Evolutionary conservation across 306 rosid genomes (phyloP), one percentile per base, ranked within the genome.

Genomic region (Gillenia trifoliata): DNA sequence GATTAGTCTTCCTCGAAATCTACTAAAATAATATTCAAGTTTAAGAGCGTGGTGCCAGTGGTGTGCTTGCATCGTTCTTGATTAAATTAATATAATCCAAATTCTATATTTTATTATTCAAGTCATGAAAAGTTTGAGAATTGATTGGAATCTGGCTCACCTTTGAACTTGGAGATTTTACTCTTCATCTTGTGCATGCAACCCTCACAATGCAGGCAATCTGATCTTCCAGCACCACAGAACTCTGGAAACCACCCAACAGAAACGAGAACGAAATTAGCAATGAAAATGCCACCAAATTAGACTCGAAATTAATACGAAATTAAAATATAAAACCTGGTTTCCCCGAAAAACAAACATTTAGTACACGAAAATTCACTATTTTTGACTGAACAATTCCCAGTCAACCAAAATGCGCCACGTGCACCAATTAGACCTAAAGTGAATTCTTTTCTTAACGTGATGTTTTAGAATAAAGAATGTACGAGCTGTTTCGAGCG

Each of bases 181-280:
- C 67, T 89, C 25, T 77, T 81, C 74, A 94, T 89, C 82, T 94
- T 94, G 4, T 77, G 77, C 13, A 87, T 82, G 80, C 99, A 94
- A 4, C 93, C 97, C 0, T 92, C 99, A 36, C 99, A 94, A 77
- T 94, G n/a, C n/a, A n/a, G n/a, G 99, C 69, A 94, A 76, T 67
- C 79, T 85, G 49, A 89, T 89, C 87, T 88, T 94, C n/a, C 80
- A 90, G 64, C 40, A 83, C 87, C 70, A 84, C 93, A 29, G 97
- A 82, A 68, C 78, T 84, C 96, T 93, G n/a, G 97, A 9, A 63
- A 43, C 71, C 61, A 66, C 63, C 56, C 33, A 66, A 64, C 13
- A 75, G 67, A 80, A 71, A 31, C 47, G 30, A 36, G n/a, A 75
- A 82, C 41, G 2, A 38, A 79, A 62, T 80, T 65, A 65, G 71